These are phyloP conservation scores for Xylaria sp. DNA, from an alignment of 2,329 filamentous ascomycete genomes.

Conservation along the genomic window DNA sequence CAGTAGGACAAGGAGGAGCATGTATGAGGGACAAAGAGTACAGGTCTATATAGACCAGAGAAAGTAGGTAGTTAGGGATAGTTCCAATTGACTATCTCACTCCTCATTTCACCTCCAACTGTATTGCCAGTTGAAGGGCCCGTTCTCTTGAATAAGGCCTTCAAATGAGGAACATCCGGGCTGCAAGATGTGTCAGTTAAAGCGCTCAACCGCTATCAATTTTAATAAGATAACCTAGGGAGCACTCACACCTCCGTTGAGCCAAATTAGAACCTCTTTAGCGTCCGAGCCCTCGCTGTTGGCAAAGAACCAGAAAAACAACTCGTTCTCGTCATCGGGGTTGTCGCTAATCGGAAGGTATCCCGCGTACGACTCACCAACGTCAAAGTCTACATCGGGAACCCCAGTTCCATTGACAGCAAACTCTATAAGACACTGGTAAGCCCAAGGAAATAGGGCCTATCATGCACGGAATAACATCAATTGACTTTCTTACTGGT, in stretches of 20 bases:
- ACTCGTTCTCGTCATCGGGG: slow-evolving; percentile 47
- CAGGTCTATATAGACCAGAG: no score
- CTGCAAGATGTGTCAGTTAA: slow-evolving; percentile 37
- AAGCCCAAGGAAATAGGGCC: neutral
- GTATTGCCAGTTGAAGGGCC: slow-evolving; percentile 74
- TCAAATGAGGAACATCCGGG: slow-evolving; percentile 67
- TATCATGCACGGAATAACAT: neutral
- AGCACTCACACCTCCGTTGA: slow-evolving; percentile 52
- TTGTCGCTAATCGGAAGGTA: slow-evolving; percentile 58
- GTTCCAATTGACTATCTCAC: no score
- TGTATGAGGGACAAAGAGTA: no score
- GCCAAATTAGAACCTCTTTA: slow-evolving; percentile 61
- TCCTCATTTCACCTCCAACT: no score
- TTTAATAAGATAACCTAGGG: neutral
- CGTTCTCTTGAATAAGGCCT: slow-evolving; percentile 78
- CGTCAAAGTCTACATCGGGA: slow-evolving; percentile 69
- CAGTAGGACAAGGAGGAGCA: no score
- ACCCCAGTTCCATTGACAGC: slow-evolving; percentile 65
- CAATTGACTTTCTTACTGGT: slow-evolving; percentile 32
- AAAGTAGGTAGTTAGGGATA: no score
- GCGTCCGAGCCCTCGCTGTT: slow-evolving; percentile 49
- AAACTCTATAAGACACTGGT: slow-evolving; percentile 51
- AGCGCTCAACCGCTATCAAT: neutral
- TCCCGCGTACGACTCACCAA: slow-evolving; percentile 65
- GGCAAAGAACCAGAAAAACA: slow-evolving; percentile 66